phyloP scores from a whole-genome alignment of 164 flowering plant genomes.

The Vitis amurensis region DNA sequence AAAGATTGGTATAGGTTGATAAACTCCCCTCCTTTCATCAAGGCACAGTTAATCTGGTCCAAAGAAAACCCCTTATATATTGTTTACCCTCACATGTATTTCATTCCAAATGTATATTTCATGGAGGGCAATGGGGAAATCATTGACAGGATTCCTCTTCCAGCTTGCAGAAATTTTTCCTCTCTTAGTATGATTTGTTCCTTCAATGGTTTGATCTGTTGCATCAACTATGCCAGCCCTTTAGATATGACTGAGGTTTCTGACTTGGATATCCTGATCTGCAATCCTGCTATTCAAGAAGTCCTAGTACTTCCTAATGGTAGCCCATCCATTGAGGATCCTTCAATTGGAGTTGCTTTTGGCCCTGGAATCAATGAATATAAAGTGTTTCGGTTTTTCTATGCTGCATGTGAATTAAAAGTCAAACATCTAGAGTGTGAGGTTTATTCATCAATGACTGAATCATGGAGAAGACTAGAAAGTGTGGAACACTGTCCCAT shows the following conservation, averaged over 20 bases:
- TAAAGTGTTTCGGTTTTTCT: conserved; percentile 11
- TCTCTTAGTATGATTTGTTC: conserved; percentile 7
- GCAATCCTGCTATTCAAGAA: conserved; percentile 9
- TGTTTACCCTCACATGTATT: not conserved
- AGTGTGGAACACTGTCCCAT: conserved; percentile 1
- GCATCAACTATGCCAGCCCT: not conserved
- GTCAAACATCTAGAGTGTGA: conserved; percentile 1
- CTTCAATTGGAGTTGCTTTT: conserved; percentile 13
- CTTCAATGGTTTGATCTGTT: conserved; percentile 12
- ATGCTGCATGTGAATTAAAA: not conserved
- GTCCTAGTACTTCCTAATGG: conserved; percentile 8
- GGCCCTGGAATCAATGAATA: conserved; percentile 11
- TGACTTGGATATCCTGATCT: not conserved
- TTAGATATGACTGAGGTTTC: not conserved
- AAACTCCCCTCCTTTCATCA: not conserved
- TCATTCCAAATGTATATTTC: not conserved
- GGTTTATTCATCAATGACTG: conserved; percentile 15
- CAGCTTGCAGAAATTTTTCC: not conserved
- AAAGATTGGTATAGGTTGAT: not conserved
- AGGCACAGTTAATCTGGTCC: not conserved
- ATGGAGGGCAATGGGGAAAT: not conserved
- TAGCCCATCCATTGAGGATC: not conserved
- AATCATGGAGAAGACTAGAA: conserved; percentile 11
- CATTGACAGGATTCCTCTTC: not conserved
- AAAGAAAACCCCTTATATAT: conserved; percentile 4